Evolutionary conservation across 176 grass and related monocot genomes (phyloP).

Genomic region (Tuctoria greenei): DNA sequence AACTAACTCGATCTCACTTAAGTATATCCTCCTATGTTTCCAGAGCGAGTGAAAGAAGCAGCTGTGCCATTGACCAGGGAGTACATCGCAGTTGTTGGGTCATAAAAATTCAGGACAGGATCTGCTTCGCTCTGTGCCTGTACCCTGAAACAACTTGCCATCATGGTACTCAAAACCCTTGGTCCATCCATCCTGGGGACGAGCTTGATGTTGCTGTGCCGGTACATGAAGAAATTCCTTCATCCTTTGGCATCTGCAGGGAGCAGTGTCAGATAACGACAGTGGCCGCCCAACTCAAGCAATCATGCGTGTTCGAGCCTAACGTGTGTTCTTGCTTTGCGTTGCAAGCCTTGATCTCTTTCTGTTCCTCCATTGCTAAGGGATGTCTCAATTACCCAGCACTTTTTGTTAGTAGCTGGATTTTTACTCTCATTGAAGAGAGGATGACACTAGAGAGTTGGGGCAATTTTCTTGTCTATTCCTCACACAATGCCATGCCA

Average conservation of each 20-base stretch:
- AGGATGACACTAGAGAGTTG: too few species aligned
- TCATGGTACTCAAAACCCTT: conserved; percentile 38
- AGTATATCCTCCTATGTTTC: background rate
- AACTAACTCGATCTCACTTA: background rate
- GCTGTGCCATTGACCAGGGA: conserved; percentile 29
- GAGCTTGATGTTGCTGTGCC: conserved; percentile 15
- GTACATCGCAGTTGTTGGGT: conserved; percentile 42
- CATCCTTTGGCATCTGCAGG: conserved; percentile 25
- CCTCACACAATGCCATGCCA: too few species aligned
- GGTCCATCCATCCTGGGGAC: conserved; percentile 25
- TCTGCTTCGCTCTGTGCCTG: conserved; percentile 31
- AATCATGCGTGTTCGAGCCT: conserved; percentile 43
- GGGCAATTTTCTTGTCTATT: too few species aligned
- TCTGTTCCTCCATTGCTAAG: conserved; percentile 43
- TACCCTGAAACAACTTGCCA: conserved; percentile 27
- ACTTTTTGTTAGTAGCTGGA: too few species aligned
- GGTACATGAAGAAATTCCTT: conserved; percentile 36
- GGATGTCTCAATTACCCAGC: conserved; percentile 18
- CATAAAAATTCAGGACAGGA: conserved; percentile 45
- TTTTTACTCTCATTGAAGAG: too few species aligned
- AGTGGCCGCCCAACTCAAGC: conserved; percentile 38
- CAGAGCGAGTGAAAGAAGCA: conserved; percentile 26
- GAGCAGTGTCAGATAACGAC: conserved; percentile 36
- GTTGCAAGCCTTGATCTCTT: conserved; percentile 44
- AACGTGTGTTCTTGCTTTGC: conserved; percentile 26